These are phyloP conservation scores for Candida montana DNA, from an alignment of 805 yeast genomes.

Conservation along the genomic window DNA sequence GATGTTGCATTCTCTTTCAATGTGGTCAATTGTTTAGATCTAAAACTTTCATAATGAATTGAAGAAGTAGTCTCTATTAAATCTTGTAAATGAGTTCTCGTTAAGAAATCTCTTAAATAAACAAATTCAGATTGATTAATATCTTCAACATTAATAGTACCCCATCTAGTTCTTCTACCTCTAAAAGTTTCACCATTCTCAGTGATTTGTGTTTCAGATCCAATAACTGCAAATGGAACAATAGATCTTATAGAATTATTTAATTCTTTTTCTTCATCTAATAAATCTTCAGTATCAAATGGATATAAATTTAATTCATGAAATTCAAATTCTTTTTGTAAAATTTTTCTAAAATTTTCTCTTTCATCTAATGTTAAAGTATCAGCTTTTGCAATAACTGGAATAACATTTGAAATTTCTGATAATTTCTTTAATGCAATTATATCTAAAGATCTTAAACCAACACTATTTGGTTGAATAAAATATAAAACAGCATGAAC, in stretches of 20 bases:
- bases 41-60: constrained; percentile 86
- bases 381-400: constrained; percentile 92
- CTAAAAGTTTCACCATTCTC: constrained; percentile 76
- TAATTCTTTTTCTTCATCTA: constrained; percentile 67
- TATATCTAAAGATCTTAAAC: constrained; percentile 79
- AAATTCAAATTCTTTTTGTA: constrained; percentile 71
- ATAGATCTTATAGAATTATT: constrained; percentile 69
- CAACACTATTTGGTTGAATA: constrained; percentile 82
- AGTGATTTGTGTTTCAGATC: constrained; percentile 74
- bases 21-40: constrained; percentile 90
- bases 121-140: constrained; percentile 94
- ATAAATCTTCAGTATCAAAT: constrained; percentile 62
- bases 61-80: constrained; percentile 87
- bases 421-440: constrained; percentile 77
- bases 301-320: constrained; percentile 82
- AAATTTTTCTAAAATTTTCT: constrained; percentile 63
- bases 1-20: constrained; percentile 78
- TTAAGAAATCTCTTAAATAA: constrained; percentile 86
- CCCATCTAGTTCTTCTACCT: constrained; percentile 94
- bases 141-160: constrained; percentile 88
- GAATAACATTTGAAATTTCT: constrained; percentile 90
- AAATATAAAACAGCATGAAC: constrained; percentile 92
- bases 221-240: constrained; percentile 92
- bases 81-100: constrained; percentile 93
- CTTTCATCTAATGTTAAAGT: constrained; percentile 84